These are phyloP conservation scores for Macrophomina tecta DNA, from an alignment of 2,329 filamentous ascomycete genomes.

Conservation along the genomic window DNA sequence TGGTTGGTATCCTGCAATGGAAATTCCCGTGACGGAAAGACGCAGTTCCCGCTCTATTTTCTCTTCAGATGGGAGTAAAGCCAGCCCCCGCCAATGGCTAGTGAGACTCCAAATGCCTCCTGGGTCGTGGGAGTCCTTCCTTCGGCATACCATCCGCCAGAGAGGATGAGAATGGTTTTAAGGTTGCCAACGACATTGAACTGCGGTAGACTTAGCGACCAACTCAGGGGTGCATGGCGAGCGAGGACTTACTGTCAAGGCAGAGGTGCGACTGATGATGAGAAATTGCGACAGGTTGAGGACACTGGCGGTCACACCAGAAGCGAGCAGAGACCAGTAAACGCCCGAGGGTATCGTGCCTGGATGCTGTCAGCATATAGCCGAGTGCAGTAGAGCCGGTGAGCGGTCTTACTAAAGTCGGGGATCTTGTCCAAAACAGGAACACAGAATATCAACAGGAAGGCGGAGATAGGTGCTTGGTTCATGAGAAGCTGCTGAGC, in stretches of 20 bases:
- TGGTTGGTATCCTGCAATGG: not conserved
- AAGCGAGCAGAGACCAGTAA: constrained; percentile 48
- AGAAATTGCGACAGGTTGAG: constrained; percentile 52
- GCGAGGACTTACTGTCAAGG: constrained; percentile 37
- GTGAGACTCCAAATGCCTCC: constrained; percentile 51
- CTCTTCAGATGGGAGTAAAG: constrained; percentile 50
- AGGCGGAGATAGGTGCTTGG: constrained; percentile 53
- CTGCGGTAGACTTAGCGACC: constrained; percentile 28
- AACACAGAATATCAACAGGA: constrained; percentile 50
- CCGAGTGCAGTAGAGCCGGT: not conserved
- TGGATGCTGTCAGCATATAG: constrained; percentile 1
- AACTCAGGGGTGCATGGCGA: not conserved
- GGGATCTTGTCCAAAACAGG: constrained; percentile 53
- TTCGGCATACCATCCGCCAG: constrained; percentile 54
- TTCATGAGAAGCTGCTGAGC: constrained; percentile 54
- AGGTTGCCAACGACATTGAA: constrained; percentile 51
- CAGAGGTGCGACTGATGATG: constrained; percentile 48
- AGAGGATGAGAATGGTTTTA: constrained; percentile 55
- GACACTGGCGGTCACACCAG: constrained; percentile 51
- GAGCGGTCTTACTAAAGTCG: constrained; percentile 35
- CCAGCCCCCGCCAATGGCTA: constrained; percentile 53
- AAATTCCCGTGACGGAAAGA: not conserved
- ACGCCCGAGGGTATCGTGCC: constrained; percentile 47
- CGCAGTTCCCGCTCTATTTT: constrained; percentile 2
- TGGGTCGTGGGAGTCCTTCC: constrained; percentile 47